Base-by-base conservation (phyloP, 768 basidiomycete genomes). In the Naganishia vaughanmartiniae region DNA sequence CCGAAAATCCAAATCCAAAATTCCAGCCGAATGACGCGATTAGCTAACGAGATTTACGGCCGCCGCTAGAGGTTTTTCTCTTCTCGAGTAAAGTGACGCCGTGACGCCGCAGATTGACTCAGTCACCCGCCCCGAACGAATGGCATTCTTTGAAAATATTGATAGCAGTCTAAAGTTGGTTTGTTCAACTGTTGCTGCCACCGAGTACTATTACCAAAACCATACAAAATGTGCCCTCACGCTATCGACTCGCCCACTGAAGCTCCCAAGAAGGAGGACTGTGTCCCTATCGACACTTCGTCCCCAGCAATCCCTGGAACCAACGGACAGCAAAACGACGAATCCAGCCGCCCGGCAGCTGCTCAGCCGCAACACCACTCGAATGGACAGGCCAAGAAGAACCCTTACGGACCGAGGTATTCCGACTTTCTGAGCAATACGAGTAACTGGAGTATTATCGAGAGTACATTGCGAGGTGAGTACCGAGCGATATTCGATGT, bases 361-460 rank as follows among this genome's bases (percentile, higher is more conserved):
- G 75, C 75, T 48, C 76, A 81, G 73, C 70, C 72, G 31, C 46
- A 36, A 21, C 67, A 70, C 54, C 76, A 77, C 26, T 66, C 65
- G 46, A 66, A 66, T 51, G 53, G 55, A 5, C 70, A 63, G 21
- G 21, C 17, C 56, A 67, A 72, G 69, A 78, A 83, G 69, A 93
- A 93, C 79, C 89, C 91, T 17, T 95, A 95, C 79, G 92, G 90
- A 42, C 89, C 92, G 14, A 87, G 93, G n/a, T 90, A 91, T 19
- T 87, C 90, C 26, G 93, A 95, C 81, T 94, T 94, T 81, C 83
- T 95, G 73, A 93, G 89, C 81, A 96, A 96, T 80, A 81, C 80
- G n/a, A 74, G 72, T 28, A 81, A 81, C 60, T 81, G 78, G 78
- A 76, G 31, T 26, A 63, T 72, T 42, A 72, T 63, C 33, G 69